Evolutionary conservation across 257 asterid genomes (phyloP).

Genomic region (Solanum clarkiae): DNA sequence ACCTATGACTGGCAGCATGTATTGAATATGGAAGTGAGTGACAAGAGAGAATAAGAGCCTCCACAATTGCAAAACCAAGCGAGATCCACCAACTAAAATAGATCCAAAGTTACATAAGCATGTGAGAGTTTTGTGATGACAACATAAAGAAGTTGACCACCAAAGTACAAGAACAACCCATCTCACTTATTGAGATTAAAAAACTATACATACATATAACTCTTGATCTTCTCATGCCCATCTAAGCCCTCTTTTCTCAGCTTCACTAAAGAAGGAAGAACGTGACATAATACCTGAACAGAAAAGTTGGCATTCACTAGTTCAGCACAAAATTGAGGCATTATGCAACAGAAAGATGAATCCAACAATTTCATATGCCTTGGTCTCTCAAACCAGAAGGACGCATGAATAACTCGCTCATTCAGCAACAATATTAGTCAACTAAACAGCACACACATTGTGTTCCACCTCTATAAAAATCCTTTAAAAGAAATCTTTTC

Average conservation of each 20-base stretch:
- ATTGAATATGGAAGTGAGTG: slow-evolving; percentile 92
- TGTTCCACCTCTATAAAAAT: not conserved
- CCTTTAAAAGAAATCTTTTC: not conserved
- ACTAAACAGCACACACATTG: not conserved
- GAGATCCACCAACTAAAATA: slow-evolving; percentile 97
- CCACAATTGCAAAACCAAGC: slow-evolving; percentile 74
- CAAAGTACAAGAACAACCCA: slow-evolving; percentile 16
- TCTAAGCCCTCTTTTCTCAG: slow-evolving; percentile 98
- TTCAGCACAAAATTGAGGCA: not conserved
- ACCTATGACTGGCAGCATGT: slow-evolving; percentile 91
- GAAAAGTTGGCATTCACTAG: not conserved
- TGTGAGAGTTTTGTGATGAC: not conserved
- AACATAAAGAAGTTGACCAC: slow-evolving; percentile 5
- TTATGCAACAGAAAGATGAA: not conserved
- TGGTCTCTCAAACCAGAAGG: not conserved
- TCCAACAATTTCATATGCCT: not conserved
- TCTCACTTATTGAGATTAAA: slow-evolving; percentile 71
- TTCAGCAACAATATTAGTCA: not conserved
- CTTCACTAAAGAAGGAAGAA: slow-evolving; percentile 87
- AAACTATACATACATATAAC: slow-evolving; percentile 96
- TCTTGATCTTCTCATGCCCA: slow-evolving; percentile 98
- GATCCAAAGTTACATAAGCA: slow-evolving; percentile 8
- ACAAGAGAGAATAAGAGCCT: slow-evolving; percentile 64
- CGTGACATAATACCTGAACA: slow-evolving; percentile 70
- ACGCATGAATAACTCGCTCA: not conserved